phyloP scores from a whole-genome alignment of 441 rosid species.

The Jatropha podagrica region DNA sequence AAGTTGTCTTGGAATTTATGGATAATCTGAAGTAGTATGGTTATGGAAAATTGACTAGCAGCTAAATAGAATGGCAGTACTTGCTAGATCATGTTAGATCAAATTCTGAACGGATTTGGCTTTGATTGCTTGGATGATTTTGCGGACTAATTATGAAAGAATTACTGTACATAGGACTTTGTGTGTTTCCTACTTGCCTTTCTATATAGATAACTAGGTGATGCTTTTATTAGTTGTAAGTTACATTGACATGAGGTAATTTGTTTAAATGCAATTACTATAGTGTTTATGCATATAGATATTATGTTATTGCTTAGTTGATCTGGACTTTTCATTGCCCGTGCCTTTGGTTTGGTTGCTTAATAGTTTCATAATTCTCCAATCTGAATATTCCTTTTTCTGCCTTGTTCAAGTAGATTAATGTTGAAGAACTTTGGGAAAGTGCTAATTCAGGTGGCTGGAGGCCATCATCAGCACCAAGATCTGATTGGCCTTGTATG shows the following conservation, averaged over 20 bases:
- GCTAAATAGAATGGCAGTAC: background rate
- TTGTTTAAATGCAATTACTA: background rate
- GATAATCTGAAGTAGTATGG: background rate
- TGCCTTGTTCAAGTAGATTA: constrained; percentile 46
- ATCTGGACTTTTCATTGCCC: constrained; percentile 1
- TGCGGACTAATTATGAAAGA: background rate
- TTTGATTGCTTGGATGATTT: background rate
- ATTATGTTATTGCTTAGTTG: background rate
- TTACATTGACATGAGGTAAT: background rate
- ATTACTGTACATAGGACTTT: background rate
- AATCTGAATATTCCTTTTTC: constrained; percentile 17
- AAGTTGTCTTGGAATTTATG: background rate
- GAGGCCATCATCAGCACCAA: constrained; percentile 97
- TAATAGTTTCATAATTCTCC: constrained; percentile 9
- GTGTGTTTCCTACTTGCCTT: background rate
- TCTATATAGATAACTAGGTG: background rate
- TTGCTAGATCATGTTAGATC: background rate
- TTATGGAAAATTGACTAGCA: background rate
- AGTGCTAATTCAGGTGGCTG: constrained; percentile 82
- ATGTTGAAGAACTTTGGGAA: constrained; percentile 85
- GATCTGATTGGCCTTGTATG: constrained; percentile 89
- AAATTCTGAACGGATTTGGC: background rate
- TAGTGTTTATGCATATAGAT: background rate
- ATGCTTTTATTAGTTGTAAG: background rate
- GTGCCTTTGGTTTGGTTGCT: constrained; percentile 5